Conservation (phyloP, 2,329 filamentous ascomycete genomes). For the Claviceps digitariae region DNA sequence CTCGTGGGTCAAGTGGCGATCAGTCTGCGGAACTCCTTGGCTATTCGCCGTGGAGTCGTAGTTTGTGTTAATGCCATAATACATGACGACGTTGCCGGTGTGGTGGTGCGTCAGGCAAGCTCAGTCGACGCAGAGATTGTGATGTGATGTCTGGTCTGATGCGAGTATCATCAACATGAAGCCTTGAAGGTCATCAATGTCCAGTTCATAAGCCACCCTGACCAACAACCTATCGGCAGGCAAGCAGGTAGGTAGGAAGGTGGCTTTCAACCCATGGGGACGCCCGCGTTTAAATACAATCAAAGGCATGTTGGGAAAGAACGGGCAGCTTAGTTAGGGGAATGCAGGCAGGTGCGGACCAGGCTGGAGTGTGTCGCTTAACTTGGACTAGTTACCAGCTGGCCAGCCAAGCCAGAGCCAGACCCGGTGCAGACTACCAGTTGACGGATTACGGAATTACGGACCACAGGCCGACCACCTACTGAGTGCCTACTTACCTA, state of each 20-base stretch:
- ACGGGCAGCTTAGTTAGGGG: background rate
- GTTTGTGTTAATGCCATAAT: slow-evolving; percentile 22
- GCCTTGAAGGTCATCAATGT: background rate
- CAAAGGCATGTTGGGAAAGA: background rate
- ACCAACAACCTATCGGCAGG: background rate
- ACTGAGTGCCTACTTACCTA: too few relatives aligned
- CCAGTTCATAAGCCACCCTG: background rate
- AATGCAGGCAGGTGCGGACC: background rate
- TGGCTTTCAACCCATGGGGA: too few relatives aligned
- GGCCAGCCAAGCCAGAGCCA: too few relatives aligned
- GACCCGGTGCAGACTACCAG: too few relatives aligned
- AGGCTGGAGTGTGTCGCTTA: too few relatives aligned
- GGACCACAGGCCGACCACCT: too few relatives aligned
- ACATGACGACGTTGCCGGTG: slow-evolving; percentile 7
- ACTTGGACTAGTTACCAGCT: too few relatives aligned
- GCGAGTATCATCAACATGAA: too few relatives aligned
- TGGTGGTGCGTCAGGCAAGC: background rate
- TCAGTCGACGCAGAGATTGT: background rate
- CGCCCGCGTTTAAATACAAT: background rate
- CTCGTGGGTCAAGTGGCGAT: slow-evolving; percentile 13
- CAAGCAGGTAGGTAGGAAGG: too few relatives aligned
- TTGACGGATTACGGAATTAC: too few relatives aligned
- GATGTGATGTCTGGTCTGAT: background rate
- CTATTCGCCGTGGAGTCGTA: slow-evolving; percentile 35
- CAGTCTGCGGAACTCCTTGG: slow-evolving; percentile 23